Evolutionary conservation across 2,329 filamentous ascomycete genomes (phyloP).

Genomic region (Fusarium continuum): DNA sequence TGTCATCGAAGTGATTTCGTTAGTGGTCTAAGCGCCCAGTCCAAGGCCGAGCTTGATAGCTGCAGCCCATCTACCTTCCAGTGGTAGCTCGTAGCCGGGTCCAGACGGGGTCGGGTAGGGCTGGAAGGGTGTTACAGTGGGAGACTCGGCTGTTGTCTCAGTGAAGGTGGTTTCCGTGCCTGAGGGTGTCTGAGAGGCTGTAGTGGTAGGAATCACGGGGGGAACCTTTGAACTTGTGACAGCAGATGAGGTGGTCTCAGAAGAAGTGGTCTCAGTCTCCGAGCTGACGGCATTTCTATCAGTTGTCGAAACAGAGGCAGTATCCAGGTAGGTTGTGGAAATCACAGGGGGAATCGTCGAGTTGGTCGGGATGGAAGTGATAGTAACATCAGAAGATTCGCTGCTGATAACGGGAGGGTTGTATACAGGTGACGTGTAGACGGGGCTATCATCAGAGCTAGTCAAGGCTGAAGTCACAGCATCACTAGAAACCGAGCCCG

Average conservation of each 20-base stretch:
- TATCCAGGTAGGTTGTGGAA: background rate
- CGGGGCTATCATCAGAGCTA: background rate
- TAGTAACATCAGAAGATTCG: constrained; percentile 8
- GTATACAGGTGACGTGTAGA: constrained; percentile 24
- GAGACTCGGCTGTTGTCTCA: background rate
- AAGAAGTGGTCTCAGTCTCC: constrained; percentile 6
- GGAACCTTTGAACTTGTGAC: background rate
- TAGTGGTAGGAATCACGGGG: background rate
- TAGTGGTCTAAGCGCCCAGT: constrained; percentile 1
- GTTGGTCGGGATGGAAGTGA: constrained; percentile 4
- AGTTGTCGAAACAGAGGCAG: background rate
- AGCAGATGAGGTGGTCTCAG: background rate
- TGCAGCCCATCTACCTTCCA: background rate
- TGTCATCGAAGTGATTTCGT: constrained; percentile 8
- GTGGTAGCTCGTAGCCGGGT: constrained; percentile 1
- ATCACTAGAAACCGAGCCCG: background rate
- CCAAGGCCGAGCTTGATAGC: constrained; percentile 6
- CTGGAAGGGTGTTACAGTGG: constrained; percentile 17
- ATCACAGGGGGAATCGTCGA: constrained; percentile 12
- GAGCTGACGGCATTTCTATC: constrained; percentile 4
- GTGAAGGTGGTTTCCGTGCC: background rate
- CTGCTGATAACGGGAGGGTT: constrained; percentile 1
- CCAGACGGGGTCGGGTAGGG: constrained; percentile 1
- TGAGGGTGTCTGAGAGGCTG: background rate
- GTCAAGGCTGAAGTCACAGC: background rate